Conservation (phyloP, 2,329 filamentous ascomycete species). For the Botrytis cinerea region DNA sequence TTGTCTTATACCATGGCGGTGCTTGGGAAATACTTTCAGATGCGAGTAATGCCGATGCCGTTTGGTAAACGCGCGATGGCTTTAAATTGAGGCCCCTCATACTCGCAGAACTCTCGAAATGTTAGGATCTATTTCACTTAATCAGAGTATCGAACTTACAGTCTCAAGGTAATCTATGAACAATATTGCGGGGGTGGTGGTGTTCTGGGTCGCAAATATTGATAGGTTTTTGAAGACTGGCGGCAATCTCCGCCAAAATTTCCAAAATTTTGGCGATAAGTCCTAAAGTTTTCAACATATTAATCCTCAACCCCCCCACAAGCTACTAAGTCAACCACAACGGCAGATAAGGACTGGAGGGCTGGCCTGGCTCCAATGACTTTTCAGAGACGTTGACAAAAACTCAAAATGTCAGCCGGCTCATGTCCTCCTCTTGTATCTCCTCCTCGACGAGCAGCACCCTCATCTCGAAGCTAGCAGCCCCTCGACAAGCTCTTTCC, state of each 20-base stretch:
- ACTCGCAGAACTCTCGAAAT: neutral
- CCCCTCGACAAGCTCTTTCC: slow-evolving; percentile 40
- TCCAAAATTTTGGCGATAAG: slow-evolving; percentile 22
- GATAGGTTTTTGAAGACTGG: slow-evolving; percentile 17
- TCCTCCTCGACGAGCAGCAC: slow-evolving; percentile 51
- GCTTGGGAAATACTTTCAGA: slow-evolving; percentile 45
- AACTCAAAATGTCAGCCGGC: slow-evolving; percentile 59
- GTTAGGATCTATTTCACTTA: neutral
- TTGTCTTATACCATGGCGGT: slow-evolving; percentile 41
- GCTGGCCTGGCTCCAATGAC: slow-evolving; percentile 31
- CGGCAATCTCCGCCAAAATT: slow-evolving; percentile 21
- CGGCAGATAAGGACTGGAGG: slow-evolving; percentile 15
- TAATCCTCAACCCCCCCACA: slow-evolving; percentile 20
- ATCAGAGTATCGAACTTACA: neutral
- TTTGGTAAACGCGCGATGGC: slow-evolving; percentile 51
- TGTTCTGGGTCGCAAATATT: slow-evolving; percentile 17
- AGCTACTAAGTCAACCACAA: slow-evolving; percentile 19
- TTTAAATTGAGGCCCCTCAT: slow-evolving; percentile 42
- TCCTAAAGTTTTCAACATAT: slow-evolving; percentile 20
- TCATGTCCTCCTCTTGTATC: slow-evolving; percentile 64
- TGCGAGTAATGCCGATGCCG: slow-evolving; percentile 49
- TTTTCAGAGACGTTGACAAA: slow-evolving; percentile 33
- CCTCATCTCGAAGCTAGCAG: slow-evolving; percentile 50
- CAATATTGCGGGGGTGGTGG: slow-evolving; percentile 16
- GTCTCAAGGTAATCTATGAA: slow-evolving; percentile 7